These are phyloP conservation scores for Aspergillus nidulans DNA, from an alignment of 495 filamentous ascomycete genomes.

Conservation along the genomic window DNA sequence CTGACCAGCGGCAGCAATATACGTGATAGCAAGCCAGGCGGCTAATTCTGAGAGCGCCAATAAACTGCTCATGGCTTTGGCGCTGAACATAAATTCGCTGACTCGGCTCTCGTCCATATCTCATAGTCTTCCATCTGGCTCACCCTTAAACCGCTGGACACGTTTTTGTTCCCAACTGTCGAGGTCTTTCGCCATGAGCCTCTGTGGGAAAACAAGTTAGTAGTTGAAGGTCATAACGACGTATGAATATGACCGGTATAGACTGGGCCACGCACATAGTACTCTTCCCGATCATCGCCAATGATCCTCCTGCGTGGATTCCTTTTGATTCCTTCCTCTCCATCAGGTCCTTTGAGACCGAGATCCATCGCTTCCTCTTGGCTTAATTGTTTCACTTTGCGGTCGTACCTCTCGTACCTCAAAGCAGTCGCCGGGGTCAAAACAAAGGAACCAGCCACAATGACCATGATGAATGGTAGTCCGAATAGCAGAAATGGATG, in stretches of 20 bases:
- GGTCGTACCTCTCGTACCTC: constrained; percentile 87
- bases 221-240: background rate
- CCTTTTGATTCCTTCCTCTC: constrained; percentile 43
- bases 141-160: constrained; percentile 80
- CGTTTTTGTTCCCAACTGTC: constrained; percentile 96
- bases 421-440: constrained; percentile 90
- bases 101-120: background rate
- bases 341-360: constrained; percentile 54
- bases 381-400: constrained; percentile 74
- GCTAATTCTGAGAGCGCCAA: background rate
- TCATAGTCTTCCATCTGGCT: constrained; percentile 81
- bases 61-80: background rate
- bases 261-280: constrained; percentile 67
- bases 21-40: no score
- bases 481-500: constrained; percentile 94
- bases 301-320: constrained; percentile 42
- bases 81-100: background rate
- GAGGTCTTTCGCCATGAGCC: constrained; percentile 83
- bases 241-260: background rate
- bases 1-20: no score
- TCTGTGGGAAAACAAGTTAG: constrained; percentile 43
- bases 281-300: constrained; percentile 77
- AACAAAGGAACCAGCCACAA: constrained; percentile 92
- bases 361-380: constrained; percentile 72
- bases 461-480: constrained; percentile 85